Base-by-base conservation (phyloP, 331 rosid species). In the Quercus phellos region DNA sequence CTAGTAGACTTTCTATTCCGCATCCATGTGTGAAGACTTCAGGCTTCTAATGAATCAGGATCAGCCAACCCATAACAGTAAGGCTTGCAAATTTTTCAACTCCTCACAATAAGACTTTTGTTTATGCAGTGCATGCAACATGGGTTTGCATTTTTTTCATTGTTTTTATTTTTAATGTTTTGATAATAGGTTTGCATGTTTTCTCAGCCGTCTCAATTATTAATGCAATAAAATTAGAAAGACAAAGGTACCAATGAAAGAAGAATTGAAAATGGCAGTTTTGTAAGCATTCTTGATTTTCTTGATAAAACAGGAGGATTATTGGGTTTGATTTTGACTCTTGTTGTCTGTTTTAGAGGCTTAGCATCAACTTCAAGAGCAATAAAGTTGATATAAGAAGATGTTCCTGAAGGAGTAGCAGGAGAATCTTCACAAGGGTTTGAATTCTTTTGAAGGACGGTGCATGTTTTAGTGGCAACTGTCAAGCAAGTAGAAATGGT, bases 401-500 rank as follows among this genome's bases (percentile, higher is more conserved):
- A 74, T 73, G 38, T 78, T 26, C 27, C 76, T 50, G 64, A 79
- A 73, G 78, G 55, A 73, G 69, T 32, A 5, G 63, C 19, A 8
- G 63, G 78, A 64, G 14, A 80, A 75, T 73, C 80, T 73, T 46
- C 29, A 9, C 59, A 38, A 74, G 76, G 76, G 72, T 80, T 80
- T 70, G 77, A 84, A 75, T 79, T 38, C 46, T 38, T 35, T 42
- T 46, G 30, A 19, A 35, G 53, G 85, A 79, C 84, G 81, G 84
- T 81, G 84, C 58, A 38, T 73, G 78, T 64, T 66, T 10, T 80
- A 79, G 64, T 63, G 50, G 80, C 74, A 83, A 80, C 73, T 64
- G 70, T 70, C 85, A 69, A 55, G 46, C 46, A 38, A 38, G 46
- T 38, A 38, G 46, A 38, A 38, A 38, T 38, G 75, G 80, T 85